Base-by-base conservation (phyloP, 1,284 basidiomycete species). In the Ganoderma leucocontextum region DNA sequence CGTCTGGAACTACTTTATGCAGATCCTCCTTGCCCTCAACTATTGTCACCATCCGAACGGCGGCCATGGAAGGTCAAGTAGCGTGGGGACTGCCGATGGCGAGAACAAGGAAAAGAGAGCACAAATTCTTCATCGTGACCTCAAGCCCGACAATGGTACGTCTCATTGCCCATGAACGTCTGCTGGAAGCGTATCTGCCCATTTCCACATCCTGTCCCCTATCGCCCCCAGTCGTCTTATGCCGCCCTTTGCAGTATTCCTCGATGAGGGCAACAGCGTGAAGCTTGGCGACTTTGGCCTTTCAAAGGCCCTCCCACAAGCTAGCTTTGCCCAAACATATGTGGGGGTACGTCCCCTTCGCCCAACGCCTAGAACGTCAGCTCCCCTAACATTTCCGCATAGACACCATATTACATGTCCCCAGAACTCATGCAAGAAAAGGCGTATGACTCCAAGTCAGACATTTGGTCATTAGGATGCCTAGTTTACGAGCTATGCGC, bases 401-500 rank as follows among this genome's bases (percentile, higher is more conserved):
- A 96, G 94, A 99, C 97, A 10, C 97, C 97, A 2, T 97, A 98
- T 76, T 99, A 99, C 82, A 99, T 99, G 97, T 97, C 95, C 1
- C 97, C 97, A 0, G 97, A 99, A 80, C 87, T 99, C 29, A 95
- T 98, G 85, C 95, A 95, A 80, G 96, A 98, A 76, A 96, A 95
- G 78, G 90, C 94, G 7, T 99, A 99, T 80, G 97, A 99, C 82
- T 93, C 94, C 25, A 99, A 98, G 82, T 96, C 95, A 0, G 97
- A 99, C 77, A 98, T 99, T 62, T 99, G 97, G 97, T 97, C 95
- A 13, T 86, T 99, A 42, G 97, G 97, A 1, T 99, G 97, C 80
- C 86, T 99, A 52, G 95, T 98, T 47, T 99, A 95, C 79, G 97
- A 99, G 81, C 88, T 99, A 62, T 98, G 97, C 75, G 95, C 97